A percentile compares a stretch with the other conserved stretches of the same genome.
Conservation (phyloP, 441 rosid genomes). For the Melastoma candidum region DNA sequence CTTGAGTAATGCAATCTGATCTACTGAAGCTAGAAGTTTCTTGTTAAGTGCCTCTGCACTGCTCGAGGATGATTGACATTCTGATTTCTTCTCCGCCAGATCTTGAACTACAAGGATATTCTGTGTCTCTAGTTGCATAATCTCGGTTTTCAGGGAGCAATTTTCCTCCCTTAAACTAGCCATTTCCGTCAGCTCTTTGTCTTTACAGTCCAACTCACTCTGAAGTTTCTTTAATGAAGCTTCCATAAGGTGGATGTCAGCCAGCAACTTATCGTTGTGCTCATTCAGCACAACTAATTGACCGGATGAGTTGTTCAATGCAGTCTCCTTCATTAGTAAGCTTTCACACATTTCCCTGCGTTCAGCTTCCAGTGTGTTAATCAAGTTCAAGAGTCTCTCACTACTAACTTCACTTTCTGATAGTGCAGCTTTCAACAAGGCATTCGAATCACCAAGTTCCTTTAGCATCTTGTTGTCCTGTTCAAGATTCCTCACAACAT, state of each 20-base stretch:
- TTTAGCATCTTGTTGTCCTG: constrained; percentile 16
- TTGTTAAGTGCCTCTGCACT: constrained; percentile 17
- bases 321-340: constrained; percentile 25
- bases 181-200: constrained; percentile 24
- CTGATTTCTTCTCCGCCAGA: constrained; percentile 37
- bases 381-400: constrained; percentile 20
- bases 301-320: constrained; percentile 25
- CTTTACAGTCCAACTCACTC: constrained; percentile 28
- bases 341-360: constrained; percentile 16
- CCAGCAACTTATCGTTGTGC: constrained; percentile 27
- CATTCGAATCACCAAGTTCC: constrained; percentile 20
- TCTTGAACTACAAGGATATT: constrained; percentile 35
- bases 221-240: constrained; percentile 22
- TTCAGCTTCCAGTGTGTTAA: constrained; percentile 33
- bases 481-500: constrained; percentile 15
- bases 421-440: constrained; percentile 23
- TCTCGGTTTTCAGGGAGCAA: constrained; percentile 25
- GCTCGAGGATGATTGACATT: constrained; percentile 31
- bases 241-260: constrained; percentile 24
- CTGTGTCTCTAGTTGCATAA: constrained; percentile 36
- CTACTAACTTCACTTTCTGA: constrained; percentile 22
- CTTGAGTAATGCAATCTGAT: constrained; percentile 41
- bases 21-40: constrained; percentile 38
- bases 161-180: constrained; percentile 28
- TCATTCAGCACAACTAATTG: constrained; percentile 21